Base-by-base conservation (phyloP, 75 land plant species). In the Pinus tabuliformis region DNA sequence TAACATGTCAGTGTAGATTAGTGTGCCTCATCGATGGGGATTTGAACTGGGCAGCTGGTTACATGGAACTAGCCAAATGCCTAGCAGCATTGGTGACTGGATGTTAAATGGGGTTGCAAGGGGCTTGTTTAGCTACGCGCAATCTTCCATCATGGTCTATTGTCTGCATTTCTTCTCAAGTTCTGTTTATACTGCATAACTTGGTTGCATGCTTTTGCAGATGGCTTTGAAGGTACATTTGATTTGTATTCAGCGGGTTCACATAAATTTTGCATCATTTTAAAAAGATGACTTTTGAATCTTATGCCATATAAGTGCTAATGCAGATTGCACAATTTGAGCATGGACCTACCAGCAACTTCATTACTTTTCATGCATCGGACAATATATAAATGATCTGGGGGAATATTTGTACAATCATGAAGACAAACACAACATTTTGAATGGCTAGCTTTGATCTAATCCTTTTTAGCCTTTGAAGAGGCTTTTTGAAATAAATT, bases 401-500 rank as follows among this genome's bases (percentile, higher is more conserved):
- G 5, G 8, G 6, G 39, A 64, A 64, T 16, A 64, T 64, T 64
- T 64, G 68, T 64, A 37, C 20, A 33, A 16, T 5, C 5, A 33
- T 9, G 39, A 8, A 39, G 54, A 17, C 42, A 33, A 22, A 33
- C 16, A 64, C 30, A 33, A 64, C 68, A 64, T 11, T 64, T 1
- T 64, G 18, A 33, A 64, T 64, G 4, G 37, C 13, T 33, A 24
- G 8, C 42, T 64, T 64, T 64, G 68, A 64, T 64, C 68, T 64
- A 30, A 49, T 49, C 1, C 1, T 49, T 49, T 49, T 49, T 49
- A 11, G 28, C 12, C 6, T 16, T 33, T 33, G 16, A 64, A 64
- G 68, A 64, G 39, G 39, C 68, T 39, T 64, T 62, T 16, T 64
- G 18, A 64, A 64, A 37, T 36, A 30, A 16, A 63, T 63, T 63